A percentile compares a stretch with the other conserved stretches of the same genome.
These are phyloP conservation scores for Gnaphalium uliginosum DNA, from an alignment of 129 eudicot species.

Conservation along the genomic window DNA sequence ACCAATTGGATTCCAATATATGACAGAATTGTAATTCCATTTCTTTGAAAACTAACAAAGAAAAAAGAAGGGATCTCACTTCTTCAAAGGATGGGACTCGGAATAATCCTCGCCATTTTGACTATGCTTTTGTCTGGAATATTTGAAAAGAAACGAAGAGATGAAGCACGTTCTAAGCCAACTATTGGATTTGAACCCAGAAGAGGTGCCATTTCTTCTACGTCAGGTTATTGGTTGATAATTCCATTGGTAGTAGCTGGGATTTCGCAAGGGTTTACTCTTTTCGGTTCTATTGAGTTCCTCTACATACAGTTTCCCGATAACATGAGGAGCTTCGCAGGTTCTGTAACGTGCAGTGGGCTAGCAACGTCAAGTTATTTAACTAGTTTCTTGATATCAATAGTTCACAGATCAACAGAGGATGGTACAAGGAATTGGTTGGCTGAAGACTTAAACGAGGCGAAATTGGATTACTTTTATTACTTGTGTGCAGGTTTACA, in stretches of 20 bases:
- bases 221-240: conserved; percentile 77
- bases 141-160: conserved; percentile 50
- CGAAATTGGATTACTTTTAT: background rate
- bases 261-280: conserved; percentile 67
- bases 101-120: conserved; percentile 45
- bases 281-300: conserved; percentile 66
- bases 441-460: background rate
- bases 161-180: conserved; percentile 41
- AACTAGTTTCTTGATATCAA: background rate
- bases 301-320: conserved; percentile 67
- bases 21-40: conserved; percentile 57
- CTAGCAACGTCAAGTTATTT: background rate
- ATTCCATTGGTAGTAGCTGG: conserved; percentile 51
- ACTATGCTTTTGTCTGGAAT: conserved; percentile 55
- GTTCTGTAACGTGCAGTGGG: background rate
- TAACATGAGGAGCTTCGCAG: conserved; percentile 74
- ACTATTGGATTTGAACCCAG: conserved; percentile 7
- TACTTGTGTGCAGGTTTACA: background rate
- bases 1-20: conserved; percentile 59
- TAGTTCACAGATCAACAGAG: background rate
- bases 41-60: conserved; percentile 47
- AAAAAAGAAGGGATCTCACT: conserved; percentile 45
- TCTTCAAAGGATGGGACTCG: conserved; percentile 66
- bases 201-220: conserved; percentile 40
- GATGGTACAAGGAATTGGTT: background rate